These are phyloP conservation scores for Phytophthora litchii DNA, from an alignment of 352 stramenopile species.

Conservation along the genomic window DNA sequence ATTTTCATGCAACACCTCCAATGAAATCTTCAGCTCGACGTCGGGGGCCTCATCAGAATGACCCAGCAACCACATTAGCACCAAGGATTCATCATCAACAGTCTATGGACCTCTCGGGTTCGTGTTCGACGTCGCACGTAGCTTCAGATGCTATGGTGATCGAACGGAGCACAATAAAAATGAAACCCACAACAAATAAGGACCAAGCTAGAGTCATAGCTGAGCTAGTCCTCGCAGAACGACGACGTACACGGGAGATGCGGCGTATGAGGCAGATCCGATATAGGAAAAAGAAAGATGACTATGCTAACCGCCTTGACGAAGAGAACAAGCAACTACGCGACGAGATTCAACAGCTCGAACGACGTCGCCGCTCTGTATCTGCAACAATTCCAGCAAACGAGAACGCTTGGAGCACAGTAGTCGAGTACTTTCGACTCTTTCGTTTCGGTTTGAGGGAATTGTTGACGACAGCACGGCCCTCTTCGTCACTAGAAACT, in stretches of 20 bases:
- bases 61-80: neutral
- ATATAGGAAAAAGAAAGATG: constrained; percentile 14
- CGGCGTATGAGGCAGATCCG: constrained; percentile 2
- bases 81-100: no score
- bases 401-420: constrained; percentile 4
- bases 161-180: no score
- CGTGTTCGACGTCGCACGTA: no score
- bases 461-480: neutral
- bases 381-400: neutral
- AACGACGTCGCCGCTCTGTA: neutral
- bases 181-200: neutral
- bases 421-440: constrained; percentile 7
- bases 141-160: no score
- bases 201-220: neutral
- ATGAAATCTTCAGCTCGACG: neutral
- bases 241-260: neutral
- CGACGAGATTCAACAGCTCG: constrained; percentile 1
- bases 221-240: neutral
- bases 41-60: neutral
- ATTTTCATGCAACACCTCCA: neutral
- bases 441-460: constrained; percentile 1
- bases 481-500: neutral
- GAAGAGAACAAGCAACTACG: neutral
- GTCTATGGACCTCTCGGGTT: neutral
- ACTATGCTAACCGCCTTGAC: neutral